Base-by-base conservation (phyloP, 2,329 filamentous ascomycete genomes). In the Pseudogymnoascus sp. region DNA sequence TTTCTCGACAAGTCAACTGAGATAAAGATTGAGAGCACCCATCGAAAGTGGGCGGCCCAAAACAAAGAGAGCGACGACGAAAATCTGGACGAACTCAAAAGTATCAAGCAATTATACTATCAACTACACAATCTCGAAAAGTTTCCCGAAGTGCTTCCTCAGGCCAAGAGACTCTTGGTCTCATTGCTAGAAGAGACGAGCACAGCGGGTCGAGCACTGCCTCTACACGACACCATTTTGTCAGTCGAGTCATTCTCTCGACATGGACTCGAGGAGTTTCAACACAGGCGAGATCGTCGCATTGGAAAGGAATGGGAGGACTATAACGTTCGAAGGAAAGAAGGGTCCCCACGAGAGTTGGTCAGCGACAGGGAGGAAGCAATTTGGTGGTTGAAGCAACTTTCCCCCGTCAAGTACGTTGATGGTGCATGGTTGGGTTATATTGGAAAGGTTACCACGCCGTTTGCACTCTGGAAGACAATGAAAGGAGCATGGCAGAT, bases 361-460 rank as follows among this genome's bases (percentile, higher is more conserved):
- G 70, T 78, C 43, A 59, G 60, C 6, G 68, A 74, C 57, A 69
- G 64, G 12, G 67, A 73, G 7, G 71, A 72, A 59, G 76, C 76
- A 66, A 71, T 57, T 68, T 70, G 47, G 62, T 78, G 74, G 74
- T 70, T 79, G 58, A 72, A 70, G 57, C 67, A 75, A 63, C 69
- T 70, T 57, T 74, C 77, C 7, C 77, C 76, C 4, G 70, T 78
- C 50, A 79, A 79, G 63, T 74, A 74, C 43, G 76, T 80, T 4
- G 78, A 81, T 60, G 79, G 79, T 2, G 75, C 77, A 9, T 81
- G 78, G 79, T 67, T 81, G 3, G 75, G 75, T 11, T 74, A 76
- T 61, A 70, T 79, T 25, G 73, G 79, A 65, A 75, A 76, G 50
- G 70, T 76, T 41, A 77, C 69, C 14, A 79, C 75, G 0, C 76